Conservation (phyloP, 192 early-diverging fungal genomes). For the Chytriomyces sp. region DNA sequence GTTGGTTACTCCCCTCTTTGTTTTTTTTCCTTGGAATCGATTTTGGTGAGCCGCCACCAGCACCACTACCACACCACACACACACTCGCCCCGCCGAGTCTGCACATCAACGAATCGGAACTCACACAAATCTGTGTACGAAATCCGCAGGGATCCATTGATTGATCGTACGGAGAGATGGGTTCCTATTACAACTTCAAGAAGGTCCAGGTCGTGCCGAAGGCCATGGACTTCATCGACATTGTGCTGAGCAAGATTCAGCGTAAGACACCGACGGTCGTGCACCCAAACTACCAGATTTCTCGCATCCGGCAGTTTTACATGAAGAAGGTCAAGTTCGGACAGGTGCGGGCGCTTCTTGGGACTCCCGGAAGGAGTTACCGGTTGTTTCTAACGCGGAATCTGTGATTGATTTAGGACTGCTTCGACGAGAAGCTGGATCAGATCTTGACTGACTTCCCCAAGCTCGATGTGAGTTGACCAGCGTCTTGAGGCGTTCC, state of each 20-base stretch:
- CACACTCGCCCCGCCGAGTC: too few relatives aligned
- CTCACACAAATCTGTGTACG: too few relatives aligned
- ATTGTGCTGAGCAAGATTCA: slow-evolving; percentile 98
- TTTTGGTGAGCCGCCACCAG: too few relatives aligned
- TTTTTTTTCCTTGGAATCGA: too few relatives aligned
- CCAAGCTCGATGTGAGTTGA: slow-evolving; percentile 86
- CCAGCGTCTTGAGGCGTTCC: background rate
- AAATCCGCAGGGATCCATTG: too few relatives aligned
- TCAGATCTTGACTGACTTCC: slow-evolving; percentile 92
- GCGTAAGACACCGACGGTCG: slow-evolving; percentile 93
- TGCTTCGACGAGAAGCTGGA: slow-evolving; percentile 96
- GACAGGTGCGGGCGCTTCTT: slow-evolving; percentile 57
- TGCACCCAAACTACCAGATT: slow-evolving; percentile 98
- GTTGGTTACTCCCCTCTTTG: too few relatives aligned
- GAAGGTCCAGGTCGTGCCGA: slow-evolving; percentile 92
- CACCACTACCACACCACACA: too few relatives aligned
- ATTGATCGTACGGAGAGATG: too few relatives aligned
- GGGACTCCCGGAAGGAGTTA: slow-evolving; percentile 33
- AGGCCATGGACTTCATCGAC: slow-evolving; percentile 92
- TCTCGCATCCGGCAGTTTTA: slow-evolving; percentile 96
- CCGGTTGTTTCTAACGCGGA: background rate
- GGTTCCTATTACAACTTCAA: slow-evolving; percentile 95
- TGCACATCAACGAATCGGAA: too few relatives aligned
- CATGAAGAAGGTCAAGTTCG: slow-evolving; percentile 99
- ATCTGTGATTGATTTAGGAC: slow-evolving; percentile 27